Percentiles rank a stretch among this genome's conserved stretches.
Conservation (phyloP, 2,329 filamentous ascomycete genomes). For the Corniculantispora saksenae region DNA sequence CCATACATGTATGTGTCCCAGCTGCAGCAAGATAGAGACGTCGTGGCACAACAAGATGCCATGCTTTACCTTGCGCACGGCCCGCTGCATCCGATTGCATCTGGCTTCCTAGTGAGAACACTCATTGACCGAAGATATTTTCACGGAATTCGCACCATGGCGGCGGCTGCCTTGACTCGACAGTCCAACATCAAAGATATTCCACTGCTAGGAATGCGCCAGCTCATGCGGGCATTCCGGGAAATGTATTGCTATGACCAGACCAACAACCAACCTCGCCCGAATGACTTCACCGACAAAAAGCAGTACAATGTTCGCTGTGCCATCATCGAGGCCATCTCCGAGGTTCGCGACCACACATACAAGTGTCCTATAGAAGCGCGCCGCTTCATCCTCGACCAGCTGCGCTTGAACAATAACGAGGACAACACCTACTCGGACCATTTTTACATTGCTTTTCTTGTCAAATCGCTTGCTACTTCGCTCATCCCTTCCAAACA, state of each 20-base stretch:
- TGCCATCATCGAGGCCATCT: slow-evolving; percentile 78
- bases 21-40: slow-evolving; percentile 93
- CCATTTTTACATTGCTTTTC: slow-evolving; percentile 79
- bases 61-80: slow-evolving; percentile 70
- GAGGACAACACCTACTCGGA: slow-evolving; percentile 87
- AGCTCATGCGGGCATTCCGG: slow-evolving; percentile 83
- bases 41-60: slow-evolving; percentile 80
- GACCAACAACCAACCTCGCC: slow-evolving; percentile 72
- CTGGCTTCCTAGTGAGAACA: slow-evolving; percentile 86
- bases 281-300: slow-evolving; percentile 90
- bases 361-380: slow-evolving; percentile 78
- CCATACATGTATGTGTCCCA: slow-evolving; percentile 98
- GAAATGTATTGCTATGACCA: slow-evolving; percentile 84
- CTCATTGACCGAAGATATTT: slow-evolving; percentile 92
- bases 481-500: slow-evolving; percentile 55
- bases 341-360: slow-evolving; percentile 70
- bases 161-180: slow-evolving; percentile 74
- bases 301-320: slow-evolving; percentile 82
- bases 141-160: slow-evolving; percentile 85
- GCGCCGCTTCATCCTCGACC: slow-evolving; percentile 82
- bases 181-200: slow-evolving; percentile 68
- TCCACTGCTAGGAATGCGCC: slow-evolving; percentile 77
- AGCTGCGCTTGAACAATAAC: slow-evolving; percentile 93
- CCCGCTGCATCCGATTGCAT: slow-evolving; percentile 77
- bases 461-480: slow-evolving; percentile 65